Percentiles rank a stretch among this genome's conserved stretches.
phyloP scores from a whole-genome alignment of 148 eudicot genomes.

The Cornus suecica region DNA sequence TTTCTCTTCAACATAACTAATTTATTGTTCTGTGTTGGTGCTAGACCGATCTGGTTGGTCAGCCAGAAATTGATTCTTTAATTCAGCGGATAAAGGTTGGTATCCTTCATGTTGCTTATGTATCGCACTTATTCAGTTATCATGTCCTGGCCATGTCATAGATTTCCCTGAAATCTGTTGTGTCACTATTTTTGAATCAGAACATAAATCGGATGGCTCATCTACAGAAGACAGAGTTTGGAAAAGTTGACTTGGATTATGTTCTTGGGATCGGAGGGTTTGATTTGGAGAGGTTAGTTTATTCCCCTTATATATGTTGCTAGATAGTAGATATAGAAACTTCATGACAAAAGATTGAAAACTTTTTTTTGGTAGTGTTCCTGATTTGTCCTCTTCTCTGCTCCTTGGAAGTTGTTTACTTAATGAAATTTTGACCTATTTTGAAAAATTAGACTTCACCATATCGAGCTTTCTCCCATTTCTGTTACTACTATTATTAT shows the following conservation, averaged over 20 bases:
- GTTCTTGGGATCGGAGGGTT: conserved; percentile 99
- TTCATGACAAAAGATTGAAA: background rate
- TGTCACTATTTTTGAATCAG: conserved; percentile 34
- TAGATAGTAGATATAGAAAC: background rate
- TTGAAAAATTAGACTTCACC: too few relatives aligned
- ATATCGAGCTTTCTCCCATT: too few relatives aligned
- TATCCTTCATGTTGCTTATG: conserved; percentile 14
- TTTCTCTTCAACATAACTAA: conserved; percentile 3
- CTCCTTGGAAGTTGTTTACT: too few relatives aligned
- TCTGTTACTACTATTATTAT: too few relatives aligned
- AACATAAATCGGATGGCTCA: conserved; percentile 82
- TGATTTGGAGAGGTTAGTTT: conserved; percentile 82
- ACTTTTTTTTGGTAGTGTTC: background rate
- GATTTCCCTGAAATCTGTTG: background rate
- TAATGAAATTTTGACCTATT: too few relatives aligned
- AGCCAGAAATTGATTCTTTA: conserved; percentile 56
- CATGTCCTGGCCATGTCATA: background rate
- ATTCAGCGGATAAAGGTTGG: conserved; percentile 75
- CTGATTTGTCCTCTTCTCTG: background rate
- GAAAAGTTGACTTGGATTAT: conserved; percentile 87
- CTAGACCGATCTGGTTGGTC: conserved; percentile 94
- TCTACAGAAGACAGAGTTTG: conserved; percentile 65
- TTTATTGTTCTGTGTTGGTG: conserved; percentile 15
- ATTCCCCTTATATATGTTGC: background rate
- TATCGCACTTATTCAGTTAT: background rate